Evolutionary conservation across 768 basidiomycete genomes (phyloP).

Genomic region (Pisolithus microcarpus): DNA sequence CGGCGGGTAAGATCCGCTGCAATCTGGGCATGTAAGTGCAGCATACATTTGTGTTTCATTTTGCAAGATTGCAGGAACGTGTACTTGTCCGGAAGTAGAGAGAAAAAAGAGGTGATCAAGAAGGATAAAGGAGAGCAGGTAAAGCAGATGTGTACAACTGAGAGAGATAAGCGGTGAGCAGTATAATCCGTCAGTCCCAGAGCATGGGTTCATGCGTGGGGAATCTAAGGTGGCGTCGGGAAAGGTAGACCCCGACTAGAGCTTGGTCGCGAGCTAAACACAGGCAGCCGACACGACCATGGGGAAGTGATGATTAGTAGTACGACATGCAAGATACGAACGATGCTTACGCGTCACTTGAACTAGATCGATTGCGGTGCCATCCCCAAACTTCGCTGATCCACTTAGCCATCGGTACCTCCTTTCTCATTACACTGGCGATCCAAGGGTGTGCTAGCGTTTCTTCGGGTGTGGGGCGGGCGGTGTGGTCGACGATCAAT

Average conservation of each 20-base stretch:
- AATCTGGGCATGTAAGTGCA: no score
- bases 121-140: background rate
- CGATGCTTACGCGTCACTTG: conserved; percentile 18
- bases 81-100: no score
- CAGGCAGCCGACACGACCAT: background rate
- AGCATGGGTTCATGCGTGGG: background rate
- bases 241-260: conserved; percentile 23
- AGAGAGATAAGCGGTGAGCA: background rate
- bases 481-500: conserved; percentile 58
- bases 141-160: background rate
- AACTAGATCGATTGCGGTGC: conserved; percentile 40
- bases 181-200: background rate
- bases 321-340: background rate
- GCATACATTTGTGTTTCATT: no score
- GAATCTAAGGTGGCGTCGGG: conserved; percentile 11
- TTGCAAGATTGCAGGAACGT: no score
- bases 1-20: no score
- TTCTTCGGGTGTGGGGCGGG: conserved; percentile 75
- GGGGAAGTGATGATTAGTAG: background rate
- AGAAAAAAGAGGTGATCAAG: background rate
- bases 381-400: conserved; percentile 80
- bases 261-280: conserved; percentile 21
- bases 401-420: conserved; percentile 87
- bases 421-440: conserved; percentile 63
- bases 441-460: conserved; percentile 86